These are phyloP conservation scores for Fusarium sp. DNA, from an alignment of 2,329 filamentous ascomycete species.

Conservation along the genomic window DNA sequence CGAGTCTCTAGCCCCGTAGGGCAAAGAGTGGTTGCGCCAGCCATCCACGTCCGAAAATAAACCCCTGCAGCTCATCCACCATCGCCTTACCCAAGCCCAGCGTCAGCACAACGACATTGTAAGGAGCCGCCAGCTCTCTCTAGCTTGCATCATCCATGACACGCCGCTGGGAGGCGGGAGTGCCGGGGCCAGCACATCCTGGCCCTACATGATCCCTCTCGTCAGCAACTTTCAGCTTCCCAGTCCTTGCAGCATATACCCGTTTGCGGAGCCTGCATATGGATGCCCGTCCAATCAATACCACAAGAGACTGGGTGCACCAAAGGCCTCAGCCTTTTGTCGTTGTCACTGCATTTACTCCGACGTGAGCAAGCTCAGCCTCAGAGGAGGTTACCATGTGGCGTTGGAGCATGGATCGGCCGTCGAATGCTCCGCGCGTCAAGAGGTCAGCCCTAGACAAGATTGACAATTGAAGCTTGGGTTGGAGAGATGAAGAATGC, in stretches of 20 bases:
- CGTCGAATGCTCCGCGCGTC: not conserved
- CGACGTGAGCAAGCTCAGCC: not conserved
- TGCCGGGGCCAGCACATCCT: not conserved
- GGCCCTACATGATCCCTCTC: not conserved
- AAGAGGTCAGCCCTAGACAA: constrained; percentile 1
- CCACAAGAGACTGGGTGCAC: not conserved
- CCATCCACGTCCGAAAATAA: constrained; percentile 20
- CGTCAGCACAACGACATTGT: constrained; percentile 13
- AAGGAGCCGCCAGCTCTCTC: not conserved
- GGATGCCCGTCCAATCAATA: not conserved
- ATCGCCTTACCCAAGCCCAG: constrained; percentile 8
- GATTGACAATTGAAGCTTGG: not conserved
- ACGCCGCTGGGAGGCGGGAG: not conserved
- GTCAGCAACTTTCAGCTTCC: not conserved
- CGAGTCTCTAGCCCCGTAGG: not conserved
- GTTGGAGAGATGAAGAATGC: not conserved
- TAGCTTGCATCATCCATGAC: not conserved
- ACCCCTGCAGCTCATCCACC: constrained; percentile 1
- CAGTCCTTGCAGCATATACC: not conserved
- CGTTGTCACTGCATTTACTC: not conserved
- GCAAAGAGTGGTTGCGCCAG: not conserved
- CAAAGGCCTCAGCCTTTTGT: not conserved
- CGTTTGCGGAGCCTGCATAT: not conserved
- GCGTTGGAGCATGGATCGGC: constrained; percentile 4
- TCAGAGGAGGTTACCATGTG: not conserved